These are phyloP conservation scores for Echeveria elegans DNA, from an alignment of 164 flowering plant genomes.

Conservation along the genomic window DNA sequence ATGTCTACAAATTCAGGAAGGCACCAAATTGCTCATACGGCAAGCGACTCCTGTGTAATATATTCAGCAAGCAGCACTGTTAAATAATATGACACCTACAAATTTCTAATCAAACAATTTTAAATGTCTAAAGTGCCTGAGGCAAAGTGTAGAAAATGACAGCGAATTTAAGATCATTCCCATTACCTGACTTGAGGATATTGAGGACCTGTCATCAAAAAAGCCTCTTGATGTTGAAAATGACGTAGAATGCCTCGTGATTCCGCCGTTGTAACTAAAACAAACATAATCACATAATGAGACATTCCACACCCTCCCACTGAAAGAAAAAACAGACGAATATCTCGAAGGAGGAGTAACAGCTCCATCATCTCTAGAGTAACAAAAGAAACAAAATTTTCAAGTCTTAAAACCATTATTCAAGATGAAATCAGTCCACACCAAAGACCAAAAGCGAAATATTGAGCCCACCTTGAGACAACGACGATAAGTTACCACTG, in stretches of 20 bases:
- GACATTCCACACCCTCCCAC: slow-evolving; percentile 26
- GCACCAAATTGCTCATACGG: slow-evolving; percentile 92
- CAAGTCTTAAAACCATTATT: neutral
- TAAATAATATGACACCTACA: neutral
- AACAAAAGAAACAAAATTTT: neutral
- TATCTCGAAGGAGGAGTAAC: slow-evolving; percentile 31
- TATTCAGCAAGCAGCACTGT: neutral
- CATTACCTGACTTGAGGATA: slow-evolving; percentile 75
- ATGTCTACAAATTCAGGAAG: too few relatives aligned
- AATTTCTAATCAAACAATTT: too few relatives aligned
- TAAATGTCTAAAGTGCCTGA: too few relatives aligned
- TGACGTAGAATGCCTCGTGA: slow-evolving; percentile 64
- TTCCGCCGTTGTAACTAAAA: slow-evolving; percentile 26
- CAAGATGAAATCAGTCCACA: neutral
- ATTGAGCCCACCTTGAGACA: slow-evolving; percentile 21
- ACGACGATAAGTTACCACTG: slow-evolving; percentile 20
- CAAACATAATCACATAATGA: neutral
- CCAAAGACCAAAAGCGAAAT: too few relatives aligned
- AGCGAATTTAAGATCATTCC: neutral
- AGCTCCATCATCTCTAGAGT: slow-evolving; percentile 40
- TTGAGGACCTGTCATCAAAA: slow-evolving; percentile 57
- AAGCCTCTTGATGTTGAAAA: slow-evolving; percentile 56
- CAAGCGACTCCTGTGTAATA: slow-evolving; percentile 58
- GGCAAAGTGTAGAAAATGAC: too few relatives aligned
- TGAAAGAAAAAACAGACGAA: slow-evolving; percentile 34